Conservation (phyloP, 192 early-diverging fungal species). For the Entomortierella beljakovae region DNA sequence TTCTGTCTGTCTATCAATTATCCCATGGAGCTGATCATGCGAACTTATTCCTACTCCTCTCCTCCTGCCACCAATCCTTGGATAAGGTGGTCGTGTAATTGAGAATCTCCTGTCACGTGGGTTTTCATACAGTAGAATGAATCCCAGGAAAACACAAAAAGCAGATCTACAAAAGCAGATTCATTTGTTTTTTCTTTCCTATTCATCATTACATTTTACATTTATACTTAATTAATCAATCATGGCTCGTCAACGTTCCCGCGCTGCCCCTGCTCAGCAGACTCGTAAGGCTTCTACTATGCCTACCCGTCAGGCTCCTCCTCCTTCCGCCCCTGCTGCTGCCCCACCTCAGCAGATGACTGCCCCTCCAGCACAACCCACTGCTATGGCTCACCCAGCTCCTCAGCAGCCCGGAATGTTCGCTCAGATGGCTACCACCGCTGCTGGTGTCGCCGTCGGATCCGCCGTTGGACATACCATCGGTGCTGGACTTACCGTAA, state of each 20-base stretch:
- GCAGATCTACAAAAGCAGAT: not conserved
- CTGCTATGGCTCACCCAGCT: slow-evolving; percentile 65
- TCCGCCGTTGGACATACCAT: slow-evolving; percentile 92
- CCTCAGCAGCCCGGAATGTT: slow-evolving; percentile 82
- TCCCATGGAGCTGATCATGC: no score
- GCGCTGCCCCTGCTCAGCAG: slow-evolving; percentile 61
- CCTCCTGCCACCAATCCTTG: no score
- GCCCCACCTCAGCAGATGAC: slow-evolving; percentile 54
- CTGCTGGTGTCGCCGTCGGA: slow-evolving; percentile 89
- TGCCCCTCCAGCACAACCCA: slow-evolving; percentile 55
- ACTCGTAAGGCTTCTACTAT: slow-evolving; percentile 65
- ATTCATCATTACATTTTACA: not conserved
- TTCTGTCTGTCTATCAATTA: no score
- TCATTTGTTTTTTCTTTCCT: slow-evolving; percentile 1
- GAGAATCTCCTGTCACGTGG: no score
- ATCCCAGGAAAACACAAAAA: no score
- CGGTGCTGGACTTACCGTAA: slow-evolving; percentile 90
- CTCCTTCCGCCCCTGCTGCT: slow-evolving; percentile 59
- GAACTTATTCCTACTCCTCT: no score
- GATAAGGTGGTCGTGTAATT: no score
- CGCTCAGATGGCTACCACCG: slow-evolving; percentile 93
- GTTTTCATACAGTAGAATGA: no score
- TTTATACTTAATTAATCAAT: slow-evolving; percentile 7
- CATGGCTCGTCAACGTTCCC: slow-evolving; percentile 57
- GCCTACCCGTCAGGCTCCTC: slow-evolving; percentile 71